Percentiles rank a stretch among this genome's conserved stretches.
Evolutionary conservation across 176 grass and related monocot genomes (phyloP).

Genomic region (Panicum miliaceum): DNA sequence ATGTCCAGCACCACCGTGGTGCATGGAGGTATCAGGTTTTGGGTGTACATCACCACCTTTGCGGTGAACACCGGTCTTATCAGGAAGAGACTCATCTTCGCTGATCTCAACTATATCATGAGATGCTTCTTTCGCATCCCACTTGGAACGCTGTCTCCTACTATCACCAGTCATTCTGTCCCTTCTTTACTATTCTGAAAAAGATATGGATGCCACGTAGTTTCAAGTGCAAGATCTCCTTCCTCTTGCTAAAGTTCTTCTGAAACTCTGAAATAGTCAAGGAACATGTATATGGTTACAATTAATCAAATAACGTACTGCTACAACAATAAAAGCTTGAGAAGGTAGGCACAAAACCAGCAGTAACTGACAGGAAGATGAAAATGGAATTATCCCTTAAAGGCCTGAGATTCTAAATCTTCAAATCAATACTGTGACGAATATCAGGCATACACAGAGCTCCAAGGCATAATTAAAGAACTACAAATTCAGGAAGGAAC

Average conservation of each 20-base stretch:
- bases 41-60: constrained; percentile 31
- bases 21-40: constrained; percentile 46
- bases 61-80: constrained; percentile 29
- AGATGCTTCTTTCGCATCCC: constrained; percentile 56
- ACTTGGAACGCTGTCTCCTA: constrained; percentile 67
- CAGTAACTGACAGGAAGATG: constrained; percentile 19
- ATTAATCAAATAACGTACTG: constrained; percentile 20
- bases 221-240: constrained; percentile 11
- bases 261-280: constrained; percentile 48
- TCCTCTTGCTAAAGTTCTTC: constrained; percentile 28
- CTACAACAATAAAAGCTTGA: constrained; percentile 29
- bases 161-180: constrained; percentile 55
- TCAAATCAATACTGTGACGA: not conserved
- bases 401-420: not conserved
- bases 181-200: constrained; percentile 36
- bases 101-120: constrained; percentile 53
- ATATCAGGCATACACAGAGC: too few relatives aligned
- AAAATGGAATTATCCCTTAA: not conserved
- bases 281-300: constrained; percentile 19
- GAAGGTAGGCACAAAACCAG: not conserved
- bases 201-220: not conserved
- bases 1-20: constrained; percentile 30
- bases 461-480: too few relatives aligned
- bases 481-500: too few relatives aligned
- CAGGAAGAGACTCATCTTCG: constrained; percentile 53